phyloP scores from a whole-genome alignment of 257 asterid genomes.

The Henckelia pumila region DNA sequence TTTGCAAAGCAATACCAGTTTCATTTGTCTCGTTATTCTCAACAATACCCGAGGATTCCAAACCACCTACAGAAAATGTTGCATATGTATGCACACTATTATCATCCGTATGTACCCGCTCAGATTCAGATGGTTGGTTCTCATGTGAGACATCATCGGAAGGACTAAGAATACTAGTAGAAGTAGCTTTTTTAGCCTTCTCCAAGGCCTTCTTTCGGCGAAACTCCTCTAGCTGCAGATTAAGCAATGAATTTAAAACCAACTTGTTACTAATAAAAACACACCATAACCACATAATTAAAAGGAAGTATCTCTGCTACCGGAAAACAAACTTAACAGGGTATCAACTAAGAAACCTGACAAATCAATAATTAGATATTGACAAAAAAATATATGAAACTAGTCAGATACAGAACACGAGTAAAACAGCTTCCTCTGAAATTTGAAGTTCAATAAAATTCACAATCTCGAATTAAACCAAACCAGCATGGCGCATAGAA shows the following conservation, averaged over 20 bases:
- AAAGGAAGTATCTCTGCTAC: not conserved
- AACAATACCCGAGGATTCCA: constrained; percentile 30
- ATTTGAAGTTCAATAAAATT: constrained; percentile 19
- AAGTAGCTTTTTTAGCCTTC: constrained; percentile 54
- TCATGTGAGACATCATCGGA: constrained; percentile 43
- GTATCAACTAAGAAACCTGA: constrained; percentile 4
- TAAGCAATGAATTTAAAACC: not conserved
- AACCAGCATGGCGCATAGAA: too few species aligned
- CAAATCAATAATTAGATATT: constrained; percentile 5
- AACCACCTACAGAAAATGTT: constrained; percentile 40
- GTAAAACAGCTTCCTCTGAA: constrained; percentile 17
- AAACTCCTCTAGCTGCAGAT: constrained; percentile 76
- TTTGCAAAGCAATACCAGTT: constrained; percentile 31
- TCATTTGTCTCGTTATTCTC: constrained; percentile 39
- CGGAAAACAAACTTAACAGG: not conserved
- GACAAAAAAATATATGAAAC: not conserved
- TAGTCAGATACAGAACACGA: not conserved
- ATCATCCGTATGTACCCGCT: constrained; percentile 36
- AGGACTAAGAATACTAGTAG: constrained; percentile 23
- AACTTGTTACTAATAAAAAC: not conserved
- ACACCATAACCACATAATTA: not conserved
- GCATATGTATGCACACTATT: constrained; percentile 55
- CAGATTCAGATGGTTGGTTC: constrained; percentile 46
- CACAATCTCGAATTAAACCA: too few species aligned
- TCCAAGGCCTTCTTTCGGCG: constrained; percentile 80